These are phyloP conservation scores for Paxillus ammoniavirescens DNA, from an alignment of 768 basidiomycete species.

Conservation along the genomic window DNA sequence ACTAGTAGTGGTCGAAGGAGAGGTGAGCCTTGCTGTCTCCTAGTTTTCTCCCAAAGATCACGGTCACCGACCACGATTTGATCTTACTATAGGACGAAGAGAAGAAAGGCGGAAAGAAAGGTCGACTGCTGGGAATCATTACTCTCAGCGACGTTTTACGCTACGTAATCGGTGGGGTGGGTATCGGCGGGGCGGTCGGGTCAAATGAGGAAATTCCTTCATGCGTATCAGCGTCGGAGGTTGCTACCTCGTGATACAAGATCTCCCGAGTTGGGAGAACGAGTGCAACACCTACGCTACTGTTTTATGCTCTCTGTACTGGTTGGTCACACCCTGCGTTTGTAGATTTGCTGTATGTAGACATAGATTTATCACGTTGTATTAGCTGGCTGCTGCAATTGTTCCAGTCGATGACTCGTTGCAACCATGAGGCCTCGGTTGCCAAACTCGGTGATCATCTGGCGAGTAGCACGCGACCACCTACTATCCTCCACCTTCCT, in stretches of 20 bases:
- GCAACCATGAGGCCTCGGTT: not conserved
- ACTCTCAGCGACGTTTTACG: slow-evolving; percentile 86
- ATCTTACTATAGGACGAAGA: slow-evolving; percentile 67
- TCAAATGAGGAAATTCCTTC: slow-evolving; percentile 28
- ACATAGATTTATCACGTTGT: not conserved
- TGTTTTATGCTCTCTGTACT: slow-evolving; percentile 5
- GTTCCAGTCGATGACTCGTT: not conserved
- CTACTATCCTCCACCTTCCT: too few relatives aligned
- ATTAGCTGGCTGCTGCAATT: not conserved
- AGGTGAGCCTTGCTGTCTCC: slow-evolving; percentile 44
- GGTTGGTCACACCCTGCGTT: not conserved
- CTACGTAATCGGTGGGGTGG: slow-evolving; percentile 72
- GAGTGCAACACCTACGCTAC: not conserved
- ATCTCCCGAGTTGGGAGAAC: not conserved
- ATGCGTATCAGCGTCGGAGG: slow-evolving; percentile 14
- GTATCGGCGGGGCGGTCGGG: slow-evolving; percentile 46
- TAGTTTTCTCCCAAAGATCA: not conserved
- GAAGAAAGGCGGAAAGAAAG: slow-evolving; percentile 74
- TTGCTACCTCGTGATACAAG: slow-evolving; percentile 11
- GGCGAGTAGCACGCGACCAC: not conserved
- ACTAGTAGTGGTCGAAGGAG: slow-evolving; percentile 92
- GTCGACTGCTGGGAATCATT: slow-evolving; percentile 81
- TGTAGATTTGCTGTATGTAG: slow-evolving; percentile 17
- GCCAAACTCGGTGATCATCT: not conserved
- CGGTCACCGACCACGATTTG: not conserved